phyloP scores from a whole-genome alignment of 2,329 filamentous ascomycete genomes.

The Cadophora malorum region DNA sequence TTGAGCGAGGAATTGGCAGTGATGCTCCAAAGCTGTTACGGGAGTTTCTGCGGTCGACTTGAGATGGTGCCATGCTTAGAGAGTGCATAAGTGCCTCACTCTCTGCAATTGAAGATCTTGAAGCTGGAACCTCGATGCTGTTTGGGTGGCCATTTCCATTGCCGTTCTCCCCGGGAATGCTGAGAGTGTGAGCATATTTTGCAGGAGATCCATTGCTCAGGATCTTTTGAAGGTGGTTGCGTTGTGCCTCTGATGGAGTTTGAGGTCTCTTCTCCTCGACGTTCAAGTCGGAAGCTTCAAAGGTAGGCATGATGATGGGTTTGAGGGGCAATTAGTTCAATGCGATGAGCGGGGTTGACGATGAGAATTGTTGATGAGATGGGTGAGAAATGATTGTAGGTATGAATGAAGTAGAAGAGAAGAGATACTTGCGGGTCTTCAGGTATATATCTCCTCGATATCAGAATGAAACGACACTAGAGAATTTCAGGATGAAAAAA shows the following conservation, averaged over 20 bases:
- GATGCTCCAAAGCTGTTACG: slow-evolving; percentile 79
- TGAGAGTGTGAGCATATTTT: slow-evolving; percentile 39
- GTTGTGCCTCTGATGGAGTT: slow-evolving; percentile 27
- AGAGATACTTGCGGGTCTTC: slow-evolving; percentile 13
- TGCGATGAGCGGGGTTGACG: background rate
- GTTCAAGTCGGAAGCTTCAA: slow-evolving; percentile 62
- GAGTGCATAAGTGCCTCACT: slow-evolving; percentile 75
- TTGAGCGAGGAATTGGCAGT: slow-evolving; percentile 74
- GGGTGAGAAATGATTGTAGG: slow-evolving; percentile 5
- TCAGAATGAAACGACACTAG: slow-evolving; percentile 39
- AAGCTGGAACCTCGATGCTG: slow-evolving; percentile 72
- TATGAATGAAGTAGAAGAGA: slow-evolving; percentile 2
- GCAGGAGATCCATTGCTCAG: slow-evolving; percentile 34
- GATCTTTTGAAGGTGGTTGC: slow-evolving; percentile 35
- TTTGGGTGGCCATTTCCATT: slow-evolving; percentile 45
- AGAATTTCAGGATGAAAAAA: slow-evolving; percentile 35
- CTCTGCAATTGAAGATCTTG: slow-evolving; percentile 72
- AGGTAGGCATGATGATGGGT: slow-evolving; percentile 60
- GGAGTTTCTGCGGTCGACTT: slow-evolving; percentile 70
- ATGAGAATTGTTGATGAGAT: background rate
- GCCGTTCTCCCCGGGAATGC: slow-evolving; percentile 51
- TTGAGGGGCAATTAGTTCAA: background rate
- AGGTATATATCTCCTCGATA: slow-evolving; percentile 41
- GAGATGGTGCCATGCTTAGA: slow-evolving; percentile 70
- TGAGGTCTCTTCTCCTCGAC: slow-evolving; percentile 44